Conservation (phyloP, 495 filamentous ascomycete genomes). For the Glonium stellatum region DNA sequence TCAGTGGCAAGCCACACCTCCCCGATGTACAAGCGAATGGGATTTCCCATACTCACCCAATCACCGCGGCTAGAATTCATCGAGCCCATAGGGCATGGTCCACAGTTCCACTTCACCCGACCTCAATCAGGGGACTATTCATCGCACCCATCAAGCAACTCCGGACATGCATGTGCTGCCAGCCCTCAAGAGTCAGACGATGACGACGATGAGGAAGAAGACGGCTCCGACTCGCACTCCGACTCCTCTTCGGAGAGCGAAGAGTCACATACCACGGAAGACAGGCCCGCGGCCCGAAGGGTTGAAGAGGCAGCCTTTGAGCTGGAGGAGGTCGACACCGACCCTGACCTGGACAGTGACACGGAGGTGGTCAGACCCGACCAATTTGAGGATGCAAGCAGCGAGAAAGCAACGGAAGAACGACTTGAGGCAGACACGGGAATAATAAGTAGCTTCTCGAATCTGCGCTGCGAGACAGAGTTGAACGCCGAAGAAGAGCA, state of each 20-base stretch:
- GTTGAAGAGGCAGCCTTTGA: slow-evolving; percentile 26
- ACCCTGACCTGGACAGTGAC: slow-evolving; percentile 31
- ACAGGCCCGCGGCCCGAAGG: slow-evolving; percentile 2
- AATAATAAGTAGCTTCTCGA: slow-evolving; percentile 19
- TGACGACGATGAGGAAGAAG: slow-evolving; percentile 11
- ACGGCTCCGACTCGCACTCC: neutral
- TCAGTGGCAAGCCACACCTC: slow-evolving; percentile 29
- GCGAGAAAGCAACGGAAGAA: slow-evolving; percentile 18
- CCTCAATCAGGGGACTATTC: slow-evolving; percentile 23
- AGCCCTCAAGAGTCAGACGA: slow-evolving; percentile 20
- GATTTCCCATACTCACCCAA: slow-evolving; percentile 17
- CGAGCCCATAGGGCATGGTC: slow-evolving; percentile 24
- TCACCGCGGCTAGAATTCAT: slow-evolving; percentile 28
- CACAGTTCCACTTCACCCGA: slow-evolving; percentile 24
- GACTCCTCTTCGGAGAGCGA: neutral
- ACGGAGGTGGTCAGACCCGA: slow-evolving; percentile 33
- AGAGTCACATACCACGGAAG: slow-evolving; percentile 8
- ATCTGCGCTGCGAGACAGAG: slow-evolving; percentile 19
- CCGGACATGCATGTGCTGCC: slow-evolving; percentile 16
- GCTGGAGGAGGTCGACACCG: slow-evolving; percentile 33
- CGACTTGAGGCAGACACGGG: slow-evolving; percentile 10
- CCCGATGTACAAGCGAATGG: slow-evolving; percentile 29
- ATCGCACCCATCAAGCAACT: slow-evolving; percentile 26
- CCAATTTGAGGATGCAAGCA: slow-evolving; percentile 33
- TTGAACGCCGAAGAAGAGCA: slow-evolving; percentile 25